A percentile compares a stretch with the other conserved stretches of the same genome.
Conservation (phyloP, 2,329 filamentous ascomycete species). For the Xylariaceae sp. region DNA sequence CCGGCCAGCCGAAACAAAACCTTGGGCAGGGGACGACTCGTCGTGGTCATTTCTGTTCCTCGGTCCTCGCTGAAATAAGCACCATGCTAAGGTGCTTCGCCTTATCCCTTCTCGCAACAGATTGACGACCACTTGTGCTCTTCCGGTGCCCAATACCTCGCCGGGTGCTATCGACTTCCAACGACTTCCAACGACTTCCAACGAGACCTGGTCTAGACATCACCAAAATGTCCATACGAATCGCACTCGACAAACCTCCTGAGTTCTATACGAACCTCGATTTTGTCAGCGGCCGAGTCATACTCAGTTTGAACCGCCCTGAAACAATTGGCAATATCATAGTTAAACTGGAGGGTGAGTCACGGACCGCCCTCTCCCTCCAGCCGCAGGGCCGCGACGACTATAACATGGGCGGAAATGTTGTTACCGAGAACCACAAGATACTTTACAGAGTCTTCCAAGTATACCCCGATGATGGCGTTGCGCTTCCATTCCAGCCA, state of each 20-base stretch:
- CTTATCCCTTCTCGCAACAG: no score
- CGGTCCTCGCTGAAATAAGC: no score
- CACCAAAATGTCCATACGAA: conserved; percentile 66
- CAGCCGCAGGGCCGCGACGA: conserved; percentile 53
- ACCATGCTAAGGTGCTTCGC: no score
- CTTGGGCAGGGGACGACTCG: no score
- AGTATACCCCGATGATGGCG: conserved; percentile 69
- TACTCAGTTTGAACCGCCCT: conserved; percentile 64
- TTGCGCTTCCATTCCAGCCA: conserved; percentile 53
- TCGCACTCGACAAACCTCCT: conserved; percentile 69
- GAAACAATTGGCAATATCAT: conserved; percentile 75
- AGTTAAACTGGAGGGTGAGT: conserved; percentile 85
- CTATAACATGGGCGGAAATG: conserved; percentile 45
- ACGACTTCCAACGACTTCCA: no score
- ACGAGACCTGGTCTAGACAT: not conserved
- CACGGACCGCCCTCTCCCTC: conserved; percentile 67
- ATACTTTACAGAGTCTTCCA: conserved; percentile 76
- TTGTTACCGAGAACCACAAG: conserved; percentile 68
- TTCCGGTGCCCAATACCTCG: no score
- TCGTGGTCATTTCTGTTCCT: no score
- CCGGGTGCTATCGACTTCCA: no score
- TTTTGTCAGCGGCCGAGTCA: conserved; percentile 66
- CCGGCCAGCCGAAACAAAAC: no score
- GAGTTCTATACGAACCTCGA: conserved; percentile 84
- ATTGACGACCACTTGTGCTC: no score